Percentiles rank a stretch among this genome's conserved stretches.
These are phyloP conservation scores for Amphibolis antarctica DNA, from an alignment of 106 monocot genomes.

Conservation along the genomic window DNA sequence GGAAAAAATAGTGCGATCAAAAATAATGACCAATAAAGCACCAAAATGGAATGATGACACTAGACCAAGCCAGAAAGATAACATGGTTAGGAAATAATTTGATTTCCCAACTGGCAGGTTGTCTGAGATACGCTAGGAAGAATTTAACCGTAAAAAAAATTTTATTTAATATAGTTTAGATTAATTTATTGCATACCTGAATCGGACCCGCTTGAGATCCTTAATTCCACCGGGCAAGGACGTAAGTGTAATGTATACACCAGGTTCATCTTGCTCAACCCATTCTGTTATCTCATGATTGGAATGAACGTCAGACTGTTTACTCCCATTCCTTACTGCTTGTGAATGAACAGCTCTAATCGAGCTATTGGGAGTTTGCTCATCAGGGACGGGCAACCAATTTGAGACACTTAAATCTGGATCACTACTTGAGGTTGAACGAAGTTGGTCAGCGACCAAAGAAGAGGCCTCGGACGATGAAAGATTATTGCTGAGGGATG, in stretches of 20 bases:
- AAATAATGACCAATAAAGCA: no score
- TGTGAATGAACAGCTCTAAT: constrained; percentile 29
- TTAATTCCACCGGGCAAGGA: constrained; percentile 66
- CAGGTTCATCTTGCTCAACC: constrained; percentile 97
- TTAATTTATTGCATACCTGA: constrained; percentile 33
- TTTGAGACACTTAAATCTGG: constrained; percentile 36
- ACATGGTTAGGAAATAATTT: no score
- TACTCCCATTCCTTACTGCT: constrained; percentile 41
- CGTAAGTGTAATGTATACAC: constrained; percentile 89
- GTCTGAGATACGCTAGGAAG: background rate
- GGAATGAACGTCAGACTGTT: constrained; percentile 27
- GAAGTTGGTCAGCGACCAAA: constrained; percentile 30
- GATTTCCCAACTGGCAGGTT: background rate
- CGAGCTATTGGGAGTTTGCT: constrained; percentile 21
- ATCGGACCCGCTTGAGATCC: constrained; percentile 92
- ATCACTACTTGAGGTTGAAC: constrained; percentile 19
- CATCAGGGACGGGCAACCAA: constrained; percentile 31
- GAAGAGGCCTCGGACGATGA: constrained; percentile 39
- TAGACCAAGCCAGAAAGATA: no score
- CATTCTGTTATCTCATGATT: constrained; percentile 68
- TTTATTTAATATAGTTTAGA: no score
- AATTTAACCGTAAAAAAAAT: background rate
- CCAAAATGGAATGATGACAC: no score
- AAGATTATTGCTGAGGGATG: constrained; percentile 35
- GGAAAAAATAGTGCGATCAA: no score